Base-by-base conservation (phyloP, 2,329 filamentous ascomycete species). In the Hypomyces rosellus region DNA sequence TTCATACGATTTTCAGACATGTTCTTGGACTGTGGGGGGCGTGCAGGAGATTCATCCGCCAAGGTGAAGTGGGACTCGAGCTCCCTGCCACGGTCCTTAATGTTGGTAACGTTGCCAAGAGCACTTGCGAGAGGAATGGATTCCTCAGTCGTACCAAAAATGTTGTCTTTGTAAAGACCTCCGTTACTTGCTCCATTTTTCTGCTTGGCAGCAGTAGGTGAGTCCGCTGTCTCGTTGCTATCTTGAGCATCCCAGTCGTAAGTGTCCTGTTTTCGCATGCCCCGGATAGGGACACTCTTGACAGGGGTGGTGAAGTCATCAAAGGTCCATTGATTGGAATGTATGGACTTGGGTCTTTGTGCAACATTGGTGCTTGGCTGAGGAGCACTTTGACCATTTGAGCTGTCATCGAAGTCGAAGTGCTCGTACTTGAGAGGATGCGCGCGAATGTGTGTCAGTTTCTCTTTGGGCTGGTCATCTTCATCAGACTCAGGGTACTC, bases 281-380 rank as follows among this genome's bases (percentile, higher is more conserved):
- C 77, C 73, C 53, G 84, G 78, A 48, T 75, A 63, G 18, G 78
- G 66, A 66, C 85, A 87, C 42, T 71, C 75, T 95, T 96, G 57
- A 85, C 79, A 0, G 92, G 92, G 0, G 91, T 96, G 14, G 74
- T 73, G 61, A 95, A 95, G 69, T 96, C 90, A 54, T 89, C 82
- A 67, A 97, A 97, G 45, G 83, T 82, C 90, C 92, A 96, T 55
- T 88, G 85, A 56, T 83, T 83, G 52, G 77, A 73, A 64, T 89
- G 84, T 71, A 86, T 88, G 49, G 76, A 74, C 62, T 76, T 78
- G 54, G 70, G 66, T 20, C 65, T 65, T 48, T 76, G 67, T 16
- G 75, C 65, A 18, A 69, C 25, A 30, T 30, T 30, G 6, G 25
- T 5, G 6, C 2, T 30, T 3, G 68, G 58, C 55, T 72, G 62